Percentiles rank a stretch among this genome's conserved stretches.
These are phyloP conservation scores for Epichloe sp. DNA, from an alignment of 2,329 filamentous ascomycete genomes.

Conservation along the genomic window DNA sequence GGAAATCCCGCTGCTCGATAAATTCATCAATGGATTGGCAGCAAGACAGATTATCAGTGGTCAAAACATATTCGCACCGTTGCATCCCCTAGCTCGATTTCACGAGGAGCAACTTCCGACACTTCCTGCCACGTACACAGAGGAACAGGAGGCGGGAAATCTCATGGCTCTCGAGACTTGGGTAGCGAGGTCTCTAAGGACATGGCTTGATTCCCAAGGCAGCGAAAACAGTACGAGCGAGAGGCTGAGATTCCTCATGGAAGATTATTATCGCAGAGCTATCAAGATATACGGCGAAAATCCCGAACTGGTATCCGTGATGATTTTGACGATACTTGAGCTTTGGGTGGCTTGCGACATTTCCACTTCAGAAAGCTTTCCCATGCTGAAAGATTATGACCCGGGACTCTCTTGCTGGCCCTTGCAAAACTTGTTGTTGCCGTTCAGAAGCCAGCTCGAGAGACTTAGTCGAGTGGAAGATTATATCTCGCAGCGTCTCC, in stretches of 20 bases:
- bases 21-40: background rate
- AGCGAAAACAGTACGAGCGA: conserved; percentile 14
- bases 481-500: conserved; percentile 18
- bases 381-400: conserved; percentile 32
- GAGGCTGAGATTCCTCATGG: conserved; percentile 18
- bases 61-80: background rate
- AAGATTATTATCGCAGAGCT: conserved; percentile 20
- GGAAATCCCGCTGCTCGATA: conserved; percentile 5
- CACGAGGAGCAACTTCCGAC: background rate
- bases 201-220: conserved; percentile 24
- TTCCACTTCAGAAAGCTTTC: conserved; percentile 23
- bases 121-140: background rate
- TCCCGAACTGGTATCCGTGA: conserved; percentile 36
- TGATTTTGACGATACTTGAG: conserved; percentile 42
- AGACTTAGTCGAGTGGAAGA: conserved; percentile 32
- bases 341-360: conserved; percentile 46
- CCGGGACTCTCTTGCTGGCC: conserved; percentile 27
- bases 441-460: conserved; percentile 28
- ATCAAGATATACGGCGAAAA: conserved; percentile 22
- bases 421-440: conserved; percentile 32
- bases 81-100: background rate
- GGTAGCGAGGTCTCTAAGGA: conserved; percentile 26
- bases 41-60: background rate
- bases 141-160: background rate
- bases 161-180: conserved; percentile 30